Evolutionary conservation across 2,329 filamentous ascomycete genomes (phyloP), one percentile per base, ranked within the genome.

Genomic region (Aspergillus novoparasiticus): DNA sequence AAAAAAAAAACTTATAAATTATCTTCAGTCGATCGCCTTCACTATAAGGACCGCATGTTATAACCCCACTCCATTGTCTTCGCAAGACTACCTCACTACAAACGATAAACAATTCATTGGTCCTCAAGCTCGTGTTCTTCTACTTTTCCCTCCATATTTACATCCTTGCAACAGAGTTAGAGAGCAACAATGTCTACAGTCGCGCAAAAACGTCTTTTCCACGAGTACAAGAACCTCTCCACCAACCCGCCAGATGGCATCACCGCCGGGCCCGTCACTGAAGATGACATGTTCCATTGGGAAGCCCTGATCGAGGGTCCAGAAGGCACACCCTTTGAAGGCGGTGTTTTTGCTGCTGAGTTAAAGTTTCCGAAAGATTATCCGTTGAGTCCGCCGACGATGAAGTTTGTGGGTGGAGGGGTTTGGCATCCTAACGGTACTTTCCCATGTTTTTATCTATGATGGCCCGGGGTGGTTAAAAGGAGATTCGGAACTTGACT

Each of bases 231-330:
- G 75, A 89, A 91, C 67, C 90, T 99, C 66, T 95, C 93, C 67
- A 94, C 93, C 75, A 95, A 96, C 80, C 93, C 94, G 0, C 94
- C 94, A n/a, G 94, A 98, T 66, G 95, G 95, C 78, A 98, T 99
- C 81, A 96, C 92, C 63, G 95, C 95, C 19, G 95, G 95, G 23
- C 95, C 95, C 39, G 84, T 97, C 65, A 91, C 87, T 68, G 95
- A 99, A 83, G 95, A 98, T 78, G 93, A 99, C 82, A 89, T 98
- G 75, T 91, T 97, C 72, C 84, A 92, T 74, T 99, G 95, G 95
- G 95, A 99, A 82, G 95, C 94, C 10, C 83, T 98, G 66, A 98
- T 99, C 73, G 90, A 96, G 79, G 95, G 95, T 0, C 95, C 95
- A 14, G 94, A 97, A 75, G 95, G 91, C 66, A 99, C 95, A 1